Conservation (phyloP, 176 grass and related monocot genomes). For the Oryza australiensis region DNA sequence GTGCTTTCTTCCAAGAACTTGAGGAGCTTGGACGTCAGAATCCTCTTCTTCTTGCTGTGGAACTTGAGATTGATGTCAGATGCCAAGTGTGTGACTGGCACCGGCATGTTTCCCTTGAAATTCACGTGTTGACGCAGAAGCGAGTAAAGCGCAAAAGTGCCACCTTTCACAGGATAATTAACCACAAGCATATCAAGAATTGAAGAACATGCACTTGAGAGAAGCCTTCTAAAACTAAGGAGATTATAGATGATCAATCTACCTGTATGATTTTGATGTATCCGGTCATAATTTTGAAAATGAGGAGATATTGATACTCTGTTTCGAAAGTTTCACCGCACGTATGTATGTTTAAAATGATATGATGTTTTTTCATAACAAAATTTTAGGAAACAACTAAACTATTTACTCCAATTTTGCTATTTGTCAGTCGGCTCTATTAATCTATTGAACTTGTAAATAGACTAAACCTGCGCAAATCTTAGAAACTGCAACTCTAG, state of each 20-base stretch:
- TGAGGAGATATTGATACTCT: neutral
- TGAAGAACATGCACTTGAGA: neutral
- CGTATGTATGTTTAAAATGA: neutral
- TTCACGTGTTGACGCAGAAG: slow-evolving; percentile 68
- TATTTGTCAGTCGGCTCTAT: too few species aligned
- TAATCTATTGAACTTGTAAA: too few species aligned
- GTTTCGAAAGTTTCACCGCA: neutral
- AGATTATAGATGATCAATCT: neutral
- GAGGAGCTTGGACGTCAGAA: slow-evolving; percentile 38
- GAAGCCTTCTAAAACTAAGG: too few species aligned
- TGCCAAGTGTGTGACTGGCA: slow-evolving; percentile 48
- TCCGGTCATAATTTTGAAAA: neutral
- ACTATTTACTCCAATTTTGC: too few species aligned
- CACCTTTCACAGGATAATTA: slow-evolving; percentile 43
- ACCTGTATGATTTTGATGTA: neutral
- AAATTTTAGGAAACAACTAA: too few species aligned
- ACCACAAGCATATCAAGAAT: neutral
- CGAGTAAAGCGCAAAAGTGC: slow-evolving; percentile 87
- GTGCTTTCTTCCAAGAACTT: slow-evolving; percentile 58
- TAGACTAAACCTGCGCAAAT: too few species aligned
- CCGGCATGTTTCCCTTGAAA: slow-evolving; percentile 67
- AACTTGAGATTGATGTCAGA: slow-evolving; percentile 66
- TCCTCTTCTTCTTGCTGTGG: slow-evolving; percentile 51
- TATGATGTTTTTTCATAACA: too few species aligned
- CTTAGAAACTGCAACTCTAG: too few species aligned